Base-by-base conservation (phyloP, 352 stramenopile species). In the Phytophthora parvispora region DNA sequence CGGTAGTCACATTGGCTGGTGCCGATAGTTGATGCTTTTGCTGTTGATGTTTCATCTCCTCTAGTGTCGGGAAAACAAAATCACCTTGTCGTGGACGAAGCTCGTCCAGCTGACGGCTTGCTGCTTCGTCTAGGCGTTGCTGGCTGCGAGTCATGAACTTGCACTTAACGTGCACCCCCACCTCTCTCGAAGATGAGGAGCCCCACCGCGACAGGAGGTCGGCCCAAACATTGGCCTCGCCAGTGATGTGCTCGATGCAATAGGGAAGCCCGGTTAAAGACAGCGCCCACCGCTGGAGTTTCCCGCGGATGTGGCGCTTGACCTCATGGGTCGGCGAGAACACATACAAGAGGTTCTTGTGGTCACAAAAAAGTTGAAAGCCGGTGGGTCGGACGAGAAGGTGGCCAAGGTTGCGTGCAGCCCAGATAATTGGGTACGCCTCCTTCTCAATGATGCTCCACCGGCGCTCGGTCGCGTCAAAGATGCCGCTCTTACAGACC, bases 291-390 rank as follows among this genome's bases (percentile, higher is more conserved):
- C 56, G 67, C n/a, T 63, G 56, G 0, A 71, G 47, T n/a, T 75
- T 75, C 2, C 59, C 31, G 10, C 59, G 59, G 0, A 69, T 13
- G 22, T 73, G 52, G 13, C 61, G 34, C 12, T 71, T 70, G 1
- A 67, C 45, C n/a, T 72, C 55, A 9, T 13, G 31, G 13, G 32
- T 8, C 1, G 68, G 55, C 5, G 57, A 47, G 32, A 78, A 78
- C 0, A 77, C 51, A 4, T 75, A 57, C 22, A 78, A 74, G 0
- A 77, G 28, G n/a, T 73, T 78, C 1, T 50, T 54, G 29, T 76
- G 74, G 22, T 77, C 65, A 15, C 55, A 71, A 27, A 45, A 78
- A 4, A 78, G 22, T 3, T 27, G 53, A 63, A 72, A 49, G 20
- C 40, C 27, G 31, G 13, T 18, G 15, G 20, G 10, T 6, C 64